Percentiles rank a stretch among this genome's conserved stretches.
Conservation (phyloP, 2,329 filamentous ascomycete genomes). For the Ambrosiella cleistominuta region DNA sequence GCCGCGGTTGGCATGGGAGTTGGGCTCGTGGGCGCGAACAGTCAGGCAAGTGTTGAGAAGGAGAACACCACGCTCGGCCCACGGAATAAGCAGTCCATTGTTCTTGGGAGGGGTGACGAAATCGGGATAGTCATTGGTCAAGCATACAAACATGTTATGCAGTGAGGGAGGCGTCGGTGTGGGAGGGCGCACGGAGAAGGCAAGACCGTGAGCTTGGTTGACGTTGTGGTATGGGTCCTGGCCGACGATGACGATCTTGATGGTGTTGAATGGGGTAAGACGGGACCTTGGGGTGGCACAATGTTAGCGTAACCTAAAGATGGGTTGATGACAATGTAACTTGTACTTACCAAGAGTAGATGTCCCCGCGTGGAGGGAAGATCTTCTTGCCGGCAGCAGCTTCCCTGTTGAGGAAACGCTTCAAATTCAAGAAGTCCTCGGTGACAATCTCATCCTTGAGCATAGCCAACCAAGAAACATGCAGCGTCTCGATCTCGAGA, state of each 20-base stretch:
- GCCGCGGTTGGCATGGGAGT: slow-evolving; percentile 67
- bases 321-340: background rate
- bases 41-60: slow-evolving; percentile 92
- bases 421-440: slow-evolving; percentile 70
- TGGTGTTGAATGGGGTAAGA: slow-evolving; percentile 70
- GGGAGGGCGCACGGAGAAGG: slow-evolving; percentile 84
- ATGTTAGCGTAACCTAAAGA: background rate
- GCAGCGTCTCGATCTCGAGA: slow-evolving; percentile 80
- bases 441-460: slow-evolving; percentile 72
- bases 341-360: slow-evolving; percentile 71
- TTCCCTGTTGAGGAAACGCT: slow-evolving; percentile 72
- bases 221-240: slow-evolving; percentile 95
- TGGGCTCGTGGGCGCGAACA: slow-evolving; percentile 74
- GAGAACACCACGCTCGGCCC: slow-evolving; percentile 84
- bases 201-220: slow-evolving; percentile 90
- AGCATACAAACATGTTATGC: slow-evolving; percentile 78
- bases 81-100: slow-evolving; percentile 71
- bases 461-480: slow-evolving; percentile 78
- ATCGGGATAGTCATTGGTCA: slow-evolving; percentile 72
- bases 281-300: slow-evolving; percentile 51
- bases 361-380: slow-evolving; percentile 73
- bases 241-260: slow-evolving; percentile 85
- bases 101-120: slow-evolving; percentile 62
- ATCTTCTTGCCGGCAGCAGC: slow-evolving; percentile 55
- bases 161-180: slow-evolving; percentile 79